These are phyloP conservation scores for Diplodia sapinea DNA, from an alignment of 2,329 filamentous ascomycete genomes.

Conservation along the genomic window DNA sequence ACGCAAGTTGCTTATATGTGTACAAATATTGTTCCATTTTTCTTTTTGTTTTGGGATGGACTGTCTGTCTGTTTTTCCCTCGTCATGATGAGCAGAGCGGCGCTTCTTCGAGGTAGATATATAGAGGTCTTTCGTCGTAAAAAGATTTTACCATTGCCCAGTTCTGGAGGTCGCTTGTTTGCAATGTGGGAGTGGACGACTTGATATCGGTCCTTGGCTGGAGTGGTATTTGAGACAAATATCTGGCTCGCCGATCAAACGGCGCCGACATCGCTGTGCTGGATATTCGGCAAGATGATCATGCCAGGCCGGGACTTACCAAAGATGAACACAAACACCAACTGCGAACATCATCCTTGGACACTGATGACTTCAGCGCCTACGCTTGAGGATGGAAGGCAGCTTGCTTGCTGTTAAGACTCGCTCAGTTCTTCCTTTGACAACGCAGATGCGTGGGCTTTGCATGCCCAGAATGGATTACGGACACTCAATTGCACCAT, in stretches of 20 bases:
- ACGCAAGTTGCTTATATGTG: slow-evolving; percentile 1
- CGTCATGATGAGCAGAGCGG: slow-evolving; percentile 18
- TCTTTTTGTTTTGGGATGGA: slow-evolving; percentile 2
- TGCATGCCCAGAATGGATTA: too few relatives aligned
- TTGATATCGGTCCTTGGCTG: background rate
- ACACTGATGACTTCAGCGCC: too few relatives aligned
- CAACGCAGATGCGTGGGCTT: too few relatives aligned
- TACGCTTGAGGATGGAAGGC: too few relatives aligned
- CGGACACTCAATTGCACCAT: too few relatives aligned
- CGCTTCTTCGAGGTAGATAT: slow-evolving; percentile 21
- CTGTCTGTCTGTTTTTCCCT: background rate
- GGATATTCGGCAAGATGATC: too few relatives aligned
- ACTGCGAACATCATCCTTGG: too few relatives aligned
- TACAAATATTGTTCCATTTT: slow-evolving; percentile 19
- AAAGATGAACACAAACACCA: too few relatives aligned
- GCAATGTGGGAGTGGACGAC: background rate
- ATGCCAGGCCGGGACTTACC: too few relatives aligned
- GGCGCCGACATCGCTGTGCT: background rate
- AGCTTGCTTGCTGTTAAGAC: too few relatives aligned
- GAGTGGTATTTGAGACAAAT: background rate
- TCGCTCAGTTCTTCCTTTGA: too few relatives aligned
- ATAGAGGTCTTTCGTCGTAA: slow-evolving; percentile 7
- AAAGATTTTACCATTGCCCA: slow-evolving; percentile 18
- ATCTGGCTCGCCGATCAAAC: background rate
- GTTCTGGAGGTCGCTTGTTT: background rate